Evolutionary conservation across 108 stramenopile species (phyloP).

Genomic region (Skeletonema menzelii): DNA sequence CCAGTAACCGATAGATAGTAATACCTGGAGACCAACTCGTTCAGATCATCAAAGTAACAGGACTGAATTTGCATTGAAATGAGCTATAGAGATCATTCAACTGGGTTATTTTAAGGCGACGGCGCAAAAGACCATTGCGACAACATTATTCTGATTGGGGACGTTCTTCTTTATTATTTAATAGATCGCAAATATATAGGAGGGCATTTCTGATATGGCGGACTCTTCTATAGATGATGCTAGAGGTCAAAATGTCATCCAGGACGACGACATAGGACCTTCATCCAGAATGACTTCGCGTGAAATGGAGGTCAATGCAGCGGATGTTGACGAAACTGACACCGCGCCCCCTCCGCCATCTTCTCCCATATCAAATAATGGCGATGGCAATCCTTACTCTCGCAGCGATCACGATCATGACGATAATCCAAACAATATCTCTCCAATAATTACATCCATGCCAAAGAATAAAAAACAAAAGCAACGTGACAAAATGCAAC

Average conservation of each 20-base stretch:
- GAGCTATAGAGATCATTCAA: not conserved
- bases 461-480: slow-evolving; percentile 7
- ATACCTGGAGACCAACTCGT: no score
- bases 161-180: not conserved
- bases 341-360: not conserved
- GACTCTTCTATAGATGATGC: not conserved
- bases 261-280: not conserved
- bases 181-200: not conserved
- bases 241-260: not conserved
- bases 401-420: not conserved
- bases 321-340: not conserved
- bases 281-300: not conserved
- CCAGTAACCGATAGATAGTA: not conserved
- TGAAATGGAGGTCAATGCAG: not conserved
- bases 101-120: not conserved
- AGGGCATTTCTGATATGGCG: not conserved
- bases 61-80: no score
- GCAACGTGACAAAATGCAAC: slow-evolving; percentile 36
- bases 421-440: not conserved
- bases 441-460: not conserved
- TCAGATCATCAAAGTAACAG: no score
- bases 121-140: not conserved
- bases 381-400: not conserved
- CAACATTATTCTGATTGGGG: not conserved
- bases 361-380: not conserved